These are phyloP conservation scores for Stemphylium beticola DNA, from an alignment of 2,329 filamentous ascomycete species.

Conservation along the genomic window DNA sequence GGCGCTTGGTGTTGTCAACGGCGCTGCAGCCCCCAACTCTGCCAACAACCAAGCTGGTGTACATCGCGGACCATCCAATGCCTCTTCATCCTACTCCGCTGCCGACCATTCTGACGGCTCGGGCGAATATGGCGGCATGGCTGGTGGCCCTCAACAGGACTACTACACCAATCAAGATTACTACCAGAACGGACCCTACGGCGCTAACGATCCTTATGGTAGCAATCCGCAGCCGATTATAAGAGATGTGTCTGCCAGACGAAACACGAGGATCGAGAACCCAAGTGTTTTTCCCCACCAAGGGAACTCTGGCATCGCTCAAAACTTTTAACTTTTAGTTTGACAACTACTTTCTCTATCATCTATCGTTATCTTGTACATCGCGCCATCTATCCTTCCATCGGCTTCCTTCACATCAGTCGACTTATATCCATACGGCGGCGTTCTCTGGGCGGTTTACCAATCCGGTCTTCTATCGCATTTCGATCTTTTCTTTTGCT, in stretches of 20 bases:
- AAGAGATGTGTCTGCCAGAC: constrained; percentile 86
- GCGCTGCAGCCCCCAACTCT: constrained; percentile 61
- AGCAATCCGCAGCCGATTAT: constrained; percentile 77
- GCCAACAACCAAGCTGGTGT: constrained; percentile 70
- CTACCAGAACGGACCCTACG: constrained; percentile 63
- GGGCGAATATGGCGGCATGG: constrained; percentile 59
- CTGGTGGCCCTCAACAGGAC: constrained; percentile 54
- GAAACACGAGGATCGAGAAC: constrained; percentile 95
- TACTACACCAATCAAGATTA: constrained; percentile 63
- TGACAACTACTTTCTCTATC: constrained; percentile 1
- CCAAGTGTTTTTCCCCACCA: constrained; percentile 88
- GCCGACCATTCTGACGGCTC: constrained; percentile 73
- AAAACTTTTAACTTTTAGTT: constrained; percentile 76
- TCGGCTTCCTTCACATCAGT: constrained; percentile 6
- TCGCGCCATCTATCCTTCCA: constrained; percentile 16
- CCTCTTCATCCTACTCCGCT: constrained; percentile 92
- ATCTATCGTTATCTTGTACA: constrained; percentile 23
- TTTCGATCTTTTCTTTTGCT: constrained; percentile 6
- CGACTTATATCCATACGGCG: constrained; percentile 19
- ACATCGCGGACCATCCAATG: constrained; percentile 89
- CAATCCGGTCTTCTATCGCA: constrained; percentile 10
- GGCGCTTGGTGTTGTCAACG: constrained; percentile 67
- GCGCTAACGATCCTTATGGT: constrained; percentile 60
- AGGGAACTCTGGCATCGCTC: constrained; percentile 88
- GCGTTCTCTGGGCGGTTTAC: constrained; percentile 11